These are phyloP conservation scores for Neurospora sublineolata DNA, from an alignment of 495 filamentous ascomycete species.

Conservation along the genomic window DNA sequence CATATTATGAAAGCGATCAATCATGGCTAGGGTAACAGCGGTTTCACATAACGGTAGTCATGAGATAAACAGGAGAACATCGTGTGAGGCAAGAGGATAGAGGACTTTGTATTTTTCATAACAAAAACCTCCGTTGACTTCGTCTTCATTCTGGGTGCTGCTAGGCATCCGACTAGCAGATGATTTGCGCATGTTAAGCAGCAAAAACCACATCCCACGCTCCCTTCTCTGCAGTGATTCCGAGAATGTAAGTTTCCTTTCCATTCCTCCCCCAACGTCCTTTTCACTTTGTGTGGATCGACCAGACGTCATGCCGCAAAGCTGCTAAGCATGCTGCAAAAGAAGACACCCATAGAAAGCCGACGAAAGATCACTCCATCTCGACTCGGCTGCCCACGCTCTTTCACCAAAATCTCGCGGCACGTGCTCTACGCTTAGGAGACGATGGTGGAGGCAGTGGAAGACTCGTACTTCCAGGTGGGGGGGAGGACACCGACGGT, in stretches of 20 bases:
- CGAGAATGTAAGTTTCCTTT: slow-evolving; percentile 24
- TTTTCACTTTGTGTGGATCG: neutral
- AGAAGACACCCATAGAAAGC: slow-evolving; percentile 5
- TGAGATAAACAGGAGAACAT: neutral
- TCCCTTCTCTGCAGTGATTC: slow-evolving; percentile 9
- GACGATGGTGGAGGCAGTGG: slow-evolving; percentile 53
- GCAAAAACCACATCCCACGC: neutral
- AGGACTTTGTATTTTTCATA: neutral
- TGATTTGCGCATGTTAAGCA: neutral
- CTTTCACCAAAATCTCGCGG: neutral
- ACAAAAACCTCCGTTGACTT: neutral
- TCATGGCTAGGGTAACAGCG: neutral
- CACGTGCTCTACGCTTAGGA: slow-evolving; percentile 34
- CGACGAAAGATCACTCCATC: slow-evolving; percentile 6
- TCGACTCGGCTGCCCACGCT: slow-evolving; percentile 4
- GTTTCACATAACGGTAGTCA: neutral
- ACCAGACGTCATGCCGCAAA: neutral
- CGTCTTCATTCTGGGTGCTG: neutral
- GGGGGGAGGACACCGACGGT: slow-evolving; percentile 94
- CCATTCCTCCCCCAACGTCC: slow-evolving; percentile 22
- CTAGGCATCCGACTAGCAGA: neutral
- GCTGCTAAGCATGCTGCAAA: slow-evolving; percentile 13
- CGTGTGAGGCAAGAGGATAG: neutral
- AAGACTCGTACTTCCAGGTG: slow-evolving; percentile 91
- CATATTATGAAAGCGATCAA: neutral